Base-by-base conservation (phyloP, 1,139 yeast genomes). In the Hanseniaspora gamundiae region DNA sequence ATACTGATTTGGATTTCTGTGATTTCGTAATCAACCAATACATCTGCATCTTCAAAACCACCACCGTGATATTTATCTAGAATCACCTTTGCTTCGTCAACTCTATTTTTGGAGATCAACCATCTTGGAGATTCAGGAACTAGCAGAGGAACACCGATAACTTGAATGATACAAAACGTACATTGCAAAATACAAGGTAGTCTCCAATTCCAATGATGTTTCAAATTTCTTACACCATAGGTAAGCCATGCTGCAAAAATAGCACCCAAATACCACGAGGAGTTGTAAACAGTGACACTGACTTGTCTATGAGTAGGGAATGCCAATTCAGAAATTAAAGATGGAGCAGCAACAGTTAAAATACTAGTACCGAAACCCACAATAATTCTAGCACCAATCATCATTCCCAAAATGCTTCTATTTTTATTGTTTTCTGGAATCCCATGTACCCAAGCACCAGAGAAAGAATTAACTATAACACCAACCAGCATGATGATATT, bases 91-190 rank as follows among this genome's bases (percentile, higher is more conserved):
- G 80, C 80, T 50, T 76, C 78, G 39, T 70, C 69, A 47, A 64
- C 62, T 51, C 74, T 68, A 43, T 71, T 74, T 46, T 70, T 67
- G 21, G 78, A 67, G 51, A 79, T 65, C 51, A 80, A 69, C 83
- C 83, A 81, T 67, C 88, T 74, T 49, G 91, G 87, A 13, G 85
- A 78, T 56, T 80, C 88, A 14, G 83, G 83, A 55, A 36, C 39
- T 27, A 39, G 31, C 20, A 20, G 41, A 4, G 45, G 41, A 4
- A 42, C 26, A 13, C 41, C 20, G 19, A 17, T 14, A 9, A 49
- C 39, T 49, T 65, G 70, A 20, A 68, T n/a, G 4, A 61, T 13
- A 14, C 74, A 71, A 52, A 65, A 56, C 27, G 57, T 51, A 36
- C 63, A 67, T 55, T 71, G 73, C 39, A 67, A 36, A 46, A 64